phyloP scores from a whole-genome alignment of 305 asterid genomes.

The Vinca major region DNA sequence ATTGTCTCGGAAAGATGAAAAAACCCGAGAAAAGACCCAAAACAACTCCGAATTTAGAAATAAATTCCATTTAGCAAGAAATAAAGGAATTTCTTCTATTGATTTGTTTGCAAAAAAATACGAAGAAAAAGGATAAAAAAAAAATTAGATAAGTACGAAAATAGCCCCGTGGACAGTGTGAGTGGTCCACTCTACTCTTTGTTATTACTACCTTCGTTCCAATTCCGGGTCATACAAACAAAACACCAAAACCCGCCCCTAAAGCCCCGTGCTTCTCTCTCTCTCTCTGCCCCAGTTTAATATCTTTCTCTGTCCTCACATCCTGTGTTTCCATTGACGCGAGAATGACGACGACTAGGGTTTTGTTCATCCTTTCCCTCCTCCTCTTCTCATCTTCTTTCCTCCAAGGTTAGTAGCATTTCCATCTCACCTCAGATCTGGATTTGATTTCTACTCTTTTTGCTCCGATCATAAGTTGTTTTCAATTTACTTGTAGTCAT shows the following conservation, averaged over 20 bases:
- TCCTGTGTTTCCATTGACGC: background rate
- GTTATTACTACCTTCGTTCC: too few species aligned
- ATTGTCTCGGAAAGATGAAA: too few species aligned
- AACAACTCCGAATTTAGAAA: too few species aligned
- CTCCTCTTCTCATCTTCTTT: constrained; percentile 53
- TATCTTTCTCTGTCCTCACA: background rate
- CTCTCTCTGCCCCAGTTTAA: background rate
- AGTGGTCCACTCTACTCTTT: too few species aligned
- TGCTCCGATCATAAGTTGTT: constrained; percentile 2
- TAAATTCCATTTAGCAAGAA: too few species aligned
- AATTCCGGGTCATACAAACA: background rate
- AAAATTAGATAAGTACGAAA: too few species aligned
- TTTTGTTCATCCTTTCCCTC: constrained; percentile 45
- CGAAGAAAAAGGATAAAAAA: too few species aligned
- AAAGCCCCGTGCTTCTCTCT: background rate
- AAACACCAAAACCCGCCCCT: background rate
- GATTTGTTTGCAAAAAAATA: too few species aligned
- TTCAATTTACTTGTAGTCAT: background rate
- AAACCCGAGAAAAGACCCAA: too few species aligned
- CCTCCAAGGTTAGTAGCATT: constrained; percentile 45
- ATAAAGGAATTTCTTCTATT: too few species aligned
- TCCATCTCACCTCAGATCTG: constrained; percentile 25
- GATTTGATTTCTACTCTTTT: constrained; percentile 13
- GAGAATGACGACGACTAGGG: constrained; percentile 60
- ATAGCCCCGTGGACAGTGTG: too few species aligned